phyloP scores from a whole-genome alignment of 176 grass and related monocot genomes.

The Aechmea fasciata region DNA sequence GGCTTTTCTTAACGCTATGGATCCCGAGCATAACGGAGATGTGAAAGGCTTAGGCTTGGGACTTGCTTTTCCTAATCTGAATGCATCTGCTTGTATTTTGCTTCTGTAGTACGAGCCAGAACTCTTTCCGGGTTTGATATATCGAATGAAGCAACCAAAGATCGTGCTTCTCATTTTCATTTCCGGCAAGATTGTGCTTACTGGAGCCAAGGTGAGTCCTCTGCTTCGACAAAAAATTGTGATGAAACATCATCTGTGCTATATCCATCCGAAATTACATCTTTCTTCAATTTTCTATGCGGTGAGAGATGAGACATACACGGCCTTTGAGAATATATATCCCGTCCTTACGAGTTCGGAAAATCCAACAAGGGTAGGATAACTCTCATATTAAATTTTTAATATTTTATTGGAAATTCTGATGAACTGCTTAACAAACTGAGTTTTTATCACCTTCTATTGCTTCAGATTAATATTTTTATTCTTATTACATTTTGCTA shows the following conservation, averaged over 20 bases:
- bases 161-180: conserved; percentile 97
- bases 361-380: conserved; percentile 82
- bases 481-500: too few species aligned
- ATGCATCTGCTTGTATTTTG: not conserved
- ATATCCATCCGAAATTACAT: not conserved
- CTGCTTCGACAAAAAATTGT: not conserved
- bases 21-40: too few species aligned
- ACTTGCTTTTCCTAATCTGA: not conserved
- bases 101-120: conserved; percentile 70
- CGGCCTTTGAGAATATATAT: conserved; percentile 94
- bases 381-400: not conserved
- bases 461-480: too few species aligned
- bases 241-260: not conserved
- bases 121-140: conserved; percentile 86
- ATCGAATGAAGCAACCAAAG: conserved; percentile 95
- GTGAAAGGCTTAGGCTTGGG: too few species aligned
- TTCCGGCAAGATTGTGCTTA: conserved; percentile 97
- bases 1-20: too few species aligned
- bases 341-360: conserved; percentile 75
- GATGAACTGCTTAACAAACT: not conserved
- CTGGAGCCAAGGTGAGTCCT: conserved; percentile 67
- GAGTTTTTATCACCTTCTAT: not conserved
- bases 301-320: conserved; percentile 97
- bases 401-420: not conserved
- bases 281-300: conserved; percentile 5